Base-by-base conservation (phyloP, 2,329 filamentous ascomycete species). In the Gaeumannomyces tritici region DNA sequence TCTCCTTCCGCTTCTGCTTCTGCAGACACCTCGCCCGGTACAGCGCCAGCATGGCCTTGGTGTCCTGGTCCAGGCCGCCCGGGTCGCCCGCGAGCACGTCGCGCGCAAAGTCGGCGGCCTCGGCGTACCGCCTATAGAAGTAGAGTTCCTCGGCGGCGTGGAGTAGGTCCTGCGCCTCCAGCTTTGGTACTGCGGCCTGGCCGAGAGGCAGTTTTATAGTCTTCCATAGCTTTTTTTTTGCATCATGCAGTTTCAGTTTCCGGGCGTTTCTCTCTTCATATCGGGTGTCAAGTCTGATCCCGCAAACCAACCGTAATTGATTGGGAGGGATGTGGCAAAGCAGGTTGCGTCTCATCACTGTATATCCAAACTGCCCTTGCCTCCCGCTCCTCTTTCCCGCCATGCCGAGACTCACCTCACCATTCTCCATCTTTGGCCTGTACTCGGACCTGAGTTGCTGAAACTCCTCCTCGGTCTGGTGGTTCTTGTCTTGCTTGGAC, bases 81-180 rank as follows among this genome's bases (percentile, higher is more conserved):
- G 65, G 67, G 9, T 69, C 70, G 3, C 65, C 67, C 8, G 66
- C 65, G 7, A 82, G 68, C 0, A 78, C 70, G 5, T 67, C 65
- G 2, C 67, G 62, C 7, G 78, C 71, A 57, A 85, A 76, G 13
- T 68, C 66, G n/a, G 75, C 72, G 2, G 77, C 81, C 62, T 81
- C 76, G 1, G 70, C 69, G 63, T 77, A 85, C 42, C 77, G 72
- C 7, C 75, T 71, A 66, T 80, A 80, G 69, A 82, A 85, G 67
- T 85, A 85, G 57, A 85, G 73, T 70, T 85, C 83, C 68, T 85
- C 82, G 9, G 82, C 79, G 0, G 82, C 83, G 67, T 85, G 81
- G 26, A 84, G 63, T 12, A 82, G 66, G n/a, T 80, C 76, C 65
- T 84, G 81, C 1, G 76, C 72, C 42, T 78, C 74, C 55, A 76